These are phyloP conservation scores for Terfezia claveryi DNA, from an alignment of 495 filamentous ascomycete genomes.

Conservation along the genomic window DNA sequence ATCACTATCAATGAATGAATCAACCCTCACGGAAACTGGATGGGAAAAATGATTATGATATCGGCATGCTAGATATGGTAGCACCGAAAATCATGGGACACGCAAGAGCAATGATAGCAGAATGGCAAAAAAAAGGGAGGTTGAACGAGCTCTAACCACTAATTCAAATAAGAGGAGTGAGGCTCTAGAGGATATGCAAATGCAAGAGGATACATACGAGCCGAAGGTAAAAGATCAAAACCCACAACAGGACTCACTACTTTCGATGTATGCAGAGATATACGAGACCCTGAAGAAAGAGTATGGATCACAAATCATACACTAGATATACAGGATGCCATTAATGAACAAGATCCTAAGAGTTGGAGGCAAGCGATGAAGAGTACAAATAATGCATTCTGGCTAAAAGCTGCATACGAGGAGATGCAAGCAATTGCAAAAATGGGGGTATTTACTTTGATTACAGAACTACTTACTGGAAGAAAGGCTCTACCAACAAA, in stretches of 20 bases:
- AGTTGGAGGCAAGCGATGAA: not conserved
- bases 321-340: not conserved
- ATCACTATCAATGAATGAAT: not conserved
- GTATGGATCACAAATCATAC: not conserved
- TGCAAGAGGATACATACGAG: not conserved
- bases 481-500: not conserved
- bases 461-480: not conserved
- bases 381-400: not conserved
- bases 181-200: not conserved
- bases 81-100: too few relatives aligned
- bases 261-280: not conserved
- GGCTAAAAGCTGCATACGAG: not conserved
- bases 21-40: not conserved
- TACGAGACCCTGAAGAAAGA: not conserved
- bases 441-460: not conserved
- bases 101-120: too few relatives aligned
- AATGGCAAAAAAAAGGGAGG: too few relatives aligned
- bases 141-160: too few relatives aligned
- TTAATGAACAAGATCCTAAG: not conserved
- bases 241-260: not conserved
- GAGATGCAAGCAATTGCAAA: not conserved
- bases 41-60: not conserved
- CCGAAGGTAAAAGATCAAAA: not conserved
- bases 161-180: too few relatives aligned
- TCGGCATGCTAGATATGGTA: too few relatives aligned